Evolutionary conservation across 306 rosid genomes (phyloP).

Genomic region (Prunus armeniaca): DNA sequence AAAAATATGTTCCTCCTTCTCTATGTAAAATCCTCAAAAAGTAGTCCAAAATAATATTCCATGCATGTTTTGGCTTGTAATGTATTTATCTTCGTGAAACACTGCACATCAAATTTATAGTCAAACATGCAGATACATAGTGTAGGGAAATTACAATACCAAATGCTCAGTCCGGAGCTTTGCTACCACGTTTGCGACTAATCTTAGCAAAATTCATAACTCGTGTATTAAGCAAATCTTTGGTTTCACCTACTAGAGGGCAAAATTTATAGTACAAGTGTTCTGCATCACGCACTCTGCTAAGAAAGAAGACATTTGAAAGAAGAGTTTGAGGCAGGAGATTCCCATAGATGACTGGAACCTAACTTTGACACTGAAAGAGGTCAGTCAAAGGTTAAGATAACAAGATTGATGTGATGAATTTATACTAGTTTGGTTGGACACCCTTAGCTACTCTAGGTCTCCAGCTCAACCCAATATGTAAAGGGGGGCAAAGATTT

Average conservation of each 20-base stretch:
- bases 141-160: no score
- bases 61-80: background rate
- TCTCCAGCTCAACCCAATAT: background rate
- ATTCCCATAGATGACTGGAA: background rate
- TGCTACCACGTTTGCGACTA: no score
- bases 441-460: background rate
- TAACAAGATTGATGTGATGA: background rate
- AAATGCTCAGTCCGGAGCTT: no score
- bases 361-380: background rate
- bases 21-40: slow-evolving; percentile 38
- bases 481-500: background rate
- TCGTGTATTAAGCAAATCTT: no score
- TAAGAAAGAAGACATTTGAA: background rate
- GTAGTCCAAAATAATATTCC: slow-evolving; percentile 15
- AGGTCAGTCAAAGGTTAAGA: background rate
- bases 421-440: background rate
- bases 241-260: no score
- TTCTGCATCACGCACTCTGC: background rate
- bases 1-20: background rate
- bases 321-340: background rate
- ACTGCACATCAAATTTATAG: no score
- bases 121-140: no score
- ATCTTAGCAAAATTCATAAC: no score
- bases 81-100: no score
- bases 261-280: no score